A percentile compares a stretch with the other conserved stretches of the same genome.
phyloP scores from a whole-genome alignment of 257 asterid species.

The Linderniella brevidens region DNA sequence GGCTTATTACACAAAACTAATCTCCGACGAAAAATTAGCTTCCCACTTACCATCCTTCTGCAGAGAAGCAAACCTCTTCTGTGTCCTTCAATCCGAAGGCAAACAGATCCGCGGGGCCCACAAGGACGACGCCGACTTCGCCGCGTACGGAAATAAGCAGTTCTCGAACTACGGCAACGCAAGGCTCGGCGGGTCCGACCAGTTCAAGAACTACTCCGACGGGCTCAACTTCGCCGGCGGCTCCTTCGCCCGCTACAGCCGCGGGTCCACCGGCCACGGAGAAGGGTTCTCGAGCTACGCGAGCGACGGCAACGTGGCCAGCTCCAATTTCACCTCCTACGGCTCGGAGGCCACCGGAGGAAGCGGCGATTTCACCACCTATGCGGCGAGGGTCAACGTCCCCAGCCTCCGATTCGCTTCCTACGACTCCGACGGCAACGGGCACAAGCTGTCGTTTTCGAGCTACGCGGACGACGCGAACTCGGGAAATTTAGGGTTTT shows the following conservation, averaged over 20 bases:
- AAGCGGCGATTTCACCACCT: constrained; percentile 40
- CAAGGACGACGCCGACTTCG: constrained; percentile 31
- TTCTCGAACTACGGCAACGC: constrained; percentile 43
- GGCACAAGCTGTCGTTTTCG: constrained; percentile 37
- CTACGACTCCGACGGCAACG: constrained; percentile 44
- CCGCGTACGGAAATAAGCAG: constrained; percentile 34
- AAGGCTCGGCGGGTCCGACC: constrained; percentile 37
- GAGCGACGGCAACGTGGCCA: constrained; percentile 53
- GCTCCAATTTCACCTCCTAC: constrained; percentile 56
- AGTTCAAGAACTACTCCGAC: constrained; percentile 57
- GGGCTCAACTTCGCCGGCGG: constrained; percentile 49
- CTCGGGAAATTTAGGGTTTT: constrained; percentile 50
- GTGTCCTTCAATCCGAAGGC: constrained; percentile 17
- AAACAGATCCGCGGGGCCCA: constrained; percentile 1
- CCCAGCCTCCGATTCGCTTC: constrained; percentile 59
- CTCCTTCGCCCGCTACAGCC: constrained; percentile 44
- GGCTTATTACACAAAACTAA: constrained; percentile 44
- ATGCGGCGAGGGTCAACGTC: constrained; percentile 54
- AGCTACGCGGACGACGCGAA: constrained; percentile 57
- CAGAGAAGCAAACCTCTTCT: constrained; percentile 53
- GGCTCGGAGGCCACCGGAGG: constrained; percentile 46
- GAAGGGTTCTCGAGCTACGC: constrained; percentile 58
- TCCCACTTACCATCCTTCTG: constrained; percentile 45
- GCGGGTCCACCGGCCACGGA: constrained; percentile 34
- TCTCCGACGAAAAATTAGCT: constrained; percentile 30